Evolutionary conservation across 2,329 filamentous ascomycete genomes (phyloP).

Genomic region (Aotearoamyces nothofagi): DNA sequence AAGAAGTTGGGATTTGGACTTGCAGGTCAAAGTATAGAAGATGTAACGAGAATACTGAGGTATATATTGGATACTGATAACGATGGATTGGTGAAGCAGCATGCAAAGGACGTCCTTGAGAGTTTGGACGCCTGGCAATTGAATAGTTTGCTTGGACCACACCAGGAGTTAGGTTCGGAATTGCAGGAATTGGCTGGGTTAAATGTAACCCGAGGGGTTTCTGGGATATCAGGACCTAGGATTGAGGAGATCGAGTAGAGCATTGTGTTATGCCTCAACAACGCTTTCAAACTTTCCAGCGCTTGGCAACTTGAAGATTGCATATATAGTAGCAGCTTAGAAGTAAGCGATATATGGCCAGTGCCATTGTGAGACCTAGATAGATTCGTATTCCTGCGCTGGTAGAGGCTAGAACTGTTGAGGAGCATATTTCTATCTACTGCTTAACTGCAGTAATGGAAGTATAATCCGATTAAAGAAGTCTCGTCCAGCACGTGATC

Average conservation of each 20-base stretch:
- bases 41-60: conserved; percentile 43
- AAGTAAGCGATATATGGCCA: too few relatives aligned
- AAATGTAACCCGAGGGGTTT: conserved; percentile 20
- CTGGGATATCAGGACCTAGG: conserved; percentile 20
- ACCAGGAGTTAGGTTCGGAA: conserved; percentile 13
- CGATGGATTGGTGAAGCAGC: conserved; percentile 52
- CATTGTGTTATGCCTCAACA: too few relatives aligned
- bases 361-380: too few relatives aligned
- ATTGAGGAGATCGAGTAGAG: conserved; percentile 47
- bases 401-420: too few relatives aligned
- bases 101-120: conserved; percentile 52
- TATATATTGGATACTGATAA: conserved; percentile 52
- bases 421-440: too few relatives aligned
- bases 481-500: too few relatives aligned
- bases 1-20: conserved; percentile 36
- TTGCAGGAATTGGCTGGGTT: conserved; percentile 27
- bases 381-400: too few relatives aligned
- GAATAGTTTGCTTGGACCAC: conserved; percentile 29
- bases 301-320: too few relatives aligned
- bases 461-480: too few relatives aligned
- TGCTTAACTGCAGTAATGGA: too few relatives aligned
- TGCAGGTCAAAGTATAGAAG: conserved; percentile 36
- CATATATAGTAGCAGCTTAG: too few relatives aligned
- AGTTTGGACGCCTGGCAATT: conserved; percentile 48
- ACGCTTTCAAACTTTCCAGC: too few relatives aligned